Evolutionary conservation across 2,329 filamentous ascomycete genomes (phyloP).

Genomic region (Penicillium vulpinum): DNA sequence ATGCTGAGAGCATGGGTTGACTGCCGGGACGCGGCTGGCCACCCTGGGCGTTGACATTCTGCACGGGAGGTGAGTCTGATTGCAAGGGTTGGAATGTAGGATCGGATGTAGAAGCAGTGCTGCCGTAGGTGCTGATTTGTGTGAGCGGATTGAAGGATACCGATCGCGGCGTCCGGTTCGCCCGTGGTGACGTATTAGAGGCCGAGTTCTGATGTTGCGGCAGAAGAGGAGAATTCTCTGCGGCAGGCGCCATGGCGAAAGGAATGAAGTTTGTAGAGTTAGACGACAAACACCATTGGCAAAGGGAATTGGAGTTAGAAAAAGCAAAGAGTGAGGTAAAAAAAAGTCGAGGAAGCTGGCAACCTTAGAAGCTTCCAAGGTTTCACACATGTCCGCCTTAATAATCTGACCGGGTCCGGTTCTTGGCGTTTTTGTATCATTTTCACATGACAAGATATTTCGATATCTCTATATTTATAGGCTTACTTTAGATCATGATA

Average conservation of each 20-base stretch:
- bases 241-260: conserved; percentile 36
- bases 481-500: not conserved
- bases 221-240: conserved; percentile 46
- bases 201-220: conserved; percentile 34
- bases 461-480: not conserved
- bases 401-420: conserved; percentile 16
- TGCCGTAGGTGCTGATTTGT: conserved; percentile 47
- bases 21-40: conserved; percentile 33
- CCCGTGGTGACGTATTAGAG: conserved; percentile 41
- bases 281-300: conserved; percentile 18
- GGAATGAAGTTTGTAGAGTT: conserved; percentile 5
- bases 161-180: conserved; percentile 41
- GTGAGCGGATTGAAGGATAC: conserved; percentile 52
- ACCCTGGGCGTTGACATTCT: conserved; percentile 29
- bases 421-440: conserved; percentile 1
- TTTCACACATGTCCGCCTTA: conserved; percentile 24
- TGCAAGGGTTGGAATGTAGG: conserved; percentile 45
- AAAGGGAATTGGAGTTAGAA: conserved; percentile 11
- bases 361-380: not conserved
- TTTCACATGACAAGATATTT: not conserved
- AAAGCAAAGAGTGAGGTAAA: conserved; percentile 7
- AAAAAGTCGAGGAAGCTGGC: conserved; percentile 19
- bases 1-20: conserved; percentile 68
- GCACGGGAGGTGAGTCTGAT: conserved; percentile 39
- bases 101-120: conserved; percentile 40